These are phyloP conservation scores for Tranzscheliella williamsii DNA, from an alignment of 1,284 basidiomycete species.

Conservation along the genomic window DNA sequence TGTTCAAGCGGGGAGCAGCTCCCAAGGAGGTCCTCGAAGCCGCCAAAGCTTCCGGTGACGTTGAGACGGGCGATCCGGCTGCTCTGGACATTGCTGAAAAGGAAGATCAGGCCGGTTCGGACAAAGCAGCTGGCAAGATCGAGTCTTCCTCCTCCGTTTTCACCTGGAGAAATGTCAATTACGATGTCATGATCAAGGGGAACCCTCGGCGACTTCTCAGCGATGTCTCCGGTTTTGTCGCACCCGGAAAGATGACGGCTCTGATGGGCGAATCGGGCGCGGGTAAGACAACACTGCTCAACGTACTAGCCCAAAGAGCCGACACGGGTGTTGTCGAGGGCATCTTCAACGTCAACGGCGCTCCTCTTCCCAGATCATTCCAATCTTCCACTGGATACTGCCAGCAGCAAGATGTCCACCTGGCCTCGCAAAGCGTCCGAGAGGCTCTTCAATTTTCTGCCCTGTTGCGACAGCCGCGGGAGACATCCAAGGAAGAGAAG, in stretches of 20 bases:
- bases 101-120: constrained; percentile 2
- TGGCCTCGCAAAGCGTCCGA: constrained; percentile 39
- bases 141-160: constrained; percentile 41
- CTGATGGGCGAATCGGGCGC: constrained; percentile 57
- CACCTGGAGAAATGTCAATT: constrained; percentile 46
- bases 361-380: constrained; percentile 39
- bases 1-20: constrained; percentile 41
- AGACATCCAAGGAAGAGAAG: constrained; percentile 39
- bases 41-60: constrained; percentile 17
- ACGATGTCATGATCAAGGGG: constrained; percentile 46
- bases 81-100: not conserved
- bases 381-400: constrained; percentile 47
- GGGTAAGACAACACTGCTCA: constrained; percentile 53
- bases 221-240: constrained; percentile 62
- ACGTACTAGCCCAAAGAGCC: constrained; percentile 47
- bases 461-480: constrained; percentile 43
- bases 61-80: constrained; percentile 1
- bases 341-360: constrained; percentile 36
- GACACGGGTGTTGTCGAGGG: constrained; percentile 44
- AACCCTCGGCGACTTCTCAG: constrained; percentile 41
- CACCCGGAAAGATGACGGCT: constrained; percentile 49
- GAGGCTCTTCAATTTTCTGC: constrained; percentile 54
- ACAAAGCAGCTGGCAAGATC: constrained; percentile 21
- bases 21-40: constrained; percentile 21
- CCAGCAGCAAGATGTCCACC: constrained; percentile 53